Evolutionary conservation across 1,284 basidiomycete species (phyloP).

Genomic region (Papiliotrema laurentii): DNA sequence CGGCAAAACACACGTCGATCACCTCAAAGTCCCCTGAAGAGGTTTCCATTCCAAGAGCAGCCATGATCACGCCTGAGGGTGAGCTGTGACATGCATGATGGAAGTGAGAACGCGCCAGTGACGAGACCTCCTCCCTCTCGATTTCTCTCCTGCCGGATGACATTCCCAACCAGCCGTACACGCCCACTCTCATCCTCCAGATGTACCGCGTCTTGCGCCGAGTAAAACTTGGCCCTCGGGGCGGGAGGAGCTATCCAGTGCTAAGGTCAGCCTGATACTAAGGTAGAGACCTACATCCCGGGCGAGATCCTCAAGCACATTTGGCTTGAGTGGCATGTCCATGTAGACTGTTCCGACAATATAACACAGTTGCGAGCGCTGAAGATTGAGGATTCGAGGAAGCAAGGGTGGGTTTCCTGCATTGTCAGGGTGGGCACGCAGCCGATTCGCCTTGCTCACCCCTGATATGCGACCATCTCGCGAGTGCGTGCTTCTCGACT

Average conservation of each 20-base stretch:
- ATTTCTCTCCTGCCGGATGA: constrained; percentile 45
- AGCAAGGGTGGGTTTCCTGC: constrained; percentile 69
- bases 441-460: constrained; percentile 50
- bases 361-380: constrained; percentile 78
- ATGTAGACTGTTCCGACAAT: constrained; percentile 94
- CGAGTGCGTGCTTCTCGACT: constrained; percentile 62
- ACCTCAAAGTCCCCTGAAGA: constrained; percentile 88
- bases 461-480: constrained; percentile 62
- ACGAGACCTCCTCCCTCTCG: constrained; percentile 60
- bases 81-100: neutral
- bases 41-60: constrained; percentile 85
- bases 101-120: constrained; percentile 58
- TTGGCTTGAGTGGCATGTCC: constrained; percentile 97
- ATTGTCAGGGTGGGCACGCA: neutral
- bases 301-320: constrained; percentile 90
- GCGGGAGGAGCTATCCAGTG: constrained; percentile 84
- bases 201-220: constrained; percentile 73
- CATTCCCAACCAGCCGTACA: constrained; percentile 76
- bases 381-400: constrained; percentile 81
- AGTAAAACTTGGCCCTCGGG: constrained; percentile 67
- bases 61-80: constrained; percentile 68
- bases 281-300: constrained; percentile 65
- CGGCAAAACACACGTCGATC: constrained; percentile 81
- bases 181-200: constrained; percentile 95
- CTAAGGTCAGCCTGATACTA: constrained; percentile 49